phyloP scores from a whole-genome alignment of 805 yeast genomes.

The Candida qinlingensis region DNA sequence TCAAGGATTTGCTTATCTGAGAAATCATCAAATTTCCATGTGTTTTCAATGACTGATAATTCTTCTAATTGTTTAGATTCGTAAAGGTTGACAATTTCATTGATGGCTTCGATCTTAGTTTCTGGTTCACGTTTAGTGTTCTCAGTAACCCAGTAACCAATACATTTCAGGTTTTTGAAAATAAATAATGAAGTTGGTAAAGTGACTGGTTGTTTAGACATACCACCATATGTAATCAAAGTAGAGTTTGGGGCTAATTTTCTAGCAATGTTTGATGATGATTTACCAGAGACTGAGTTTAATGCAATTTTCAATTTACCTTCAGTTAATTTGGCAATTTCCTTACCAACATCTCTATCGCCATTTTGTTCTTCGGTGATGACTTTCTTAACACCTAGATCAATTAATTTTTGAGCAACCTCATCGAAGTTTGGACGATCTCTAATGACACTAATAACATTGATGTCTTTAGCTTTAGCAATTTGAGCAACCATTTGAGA shows the following conservation, averaged over 20 bases:
- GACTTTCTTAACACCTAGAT: constrained; percentile 78
- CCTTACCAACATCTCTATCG: constrained; percentile 59
- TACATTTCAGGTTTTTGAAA: constrained; percentile 78
- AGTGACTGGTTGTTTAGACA: constrained; percentile 94
- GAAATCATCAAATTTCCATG: constrained; percentile 25
- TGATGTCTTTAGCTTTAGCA: constrained; percentile 70
- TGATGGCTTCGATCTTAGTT: constrained; percentile 49
- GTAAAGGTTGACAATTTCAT: constrained; percentile 52
- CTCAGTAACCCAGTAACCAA: constrained; percentile 91
- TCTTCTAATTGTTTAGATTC: constrained; percentile 47
- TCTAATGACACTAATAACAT: constrained; percentile 84
- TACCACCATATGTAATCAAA: constrained; percentile 92
- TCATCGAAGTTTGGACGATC: constrained; percentile 76
- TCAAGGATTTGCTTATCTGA: constrained; percentile 34
- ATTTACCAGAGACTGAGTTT: constrained; percentile 92
- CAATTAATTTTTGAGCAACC: constrained; percentile 45
- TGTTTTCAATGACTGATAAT: constrained; percentile 29
- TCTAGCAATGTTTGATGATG: constrained; percentile 75
- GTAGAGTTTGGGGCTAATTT: constrained; percentile 71
- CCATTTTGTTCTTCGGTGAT: constrained; percentile 83
- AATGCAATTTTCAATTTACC: constrained; percentile 67
- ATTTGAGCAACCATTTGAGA: constrained; percentile 89
- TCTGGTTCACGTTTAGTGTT: constrained; percentile 56
- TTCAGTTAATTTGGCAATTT: constrained; percentile 49
- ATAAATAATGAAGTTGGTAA: constrained; percentile 85